Conservation (phyloP, 148 eudicot genomes). For the Heliamphora exappendiculata region DNA sequence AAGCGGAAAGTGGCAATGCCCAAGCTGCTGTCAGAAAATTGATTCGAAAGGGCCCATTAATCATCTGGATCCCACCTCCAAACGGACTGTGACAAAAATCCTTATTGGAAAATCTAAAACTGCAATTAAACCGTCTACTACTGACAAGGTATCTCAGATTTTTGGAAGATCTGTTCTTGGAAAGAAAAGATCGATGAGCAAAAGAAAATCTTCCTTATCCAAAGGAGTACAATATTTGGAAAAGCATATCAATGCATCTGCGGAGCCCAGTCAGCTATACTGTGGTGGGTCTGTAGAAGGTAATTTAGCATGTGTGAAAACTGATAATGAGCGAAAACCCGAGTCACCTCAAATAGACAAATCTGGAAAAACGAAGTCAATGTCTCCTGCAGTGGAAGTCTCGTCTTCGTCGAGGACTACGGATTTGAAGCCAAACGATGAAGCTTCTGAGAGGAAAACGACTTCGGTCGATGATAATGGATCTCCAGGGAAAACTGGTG, state of each 20-base stretch:
- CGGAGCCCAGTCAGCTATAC: conserved; percentile 30
- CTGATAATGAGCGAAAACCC: conserved; percentile 26
- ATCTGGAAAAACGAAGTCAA: conserved; percentile 24
- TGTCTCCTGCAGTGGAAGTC: conserved; percentile 19
- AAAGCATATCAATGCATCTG: conserved; percentile 29
- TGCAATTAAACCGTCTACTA: conserved; percentile 30
- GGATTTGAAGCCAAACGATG: conserved; percentile 30
- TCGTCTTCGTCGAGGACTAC: conserved; percentile 23
- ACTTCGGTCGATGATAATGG: conserved; percentile 19
- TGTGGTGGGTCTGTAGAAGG: conserved; percentile 36
- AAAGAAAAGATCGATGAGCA: conserved; percentile 59
- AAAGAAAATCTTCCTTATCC: conserved; percentile 37
- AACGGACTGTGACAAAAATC: conserved; percentile 41
- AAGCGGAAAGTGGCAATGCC: conserved; percentile 84
- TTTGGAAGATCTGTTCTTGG: conserved; percentile 45
- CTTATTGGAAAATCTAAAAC: conserved; percentile 34
- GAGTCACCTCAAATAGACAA: conserved; percentile 15
- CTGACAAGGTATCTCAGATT: conserved; percentile 33
- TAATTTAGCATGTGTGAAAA: conserved; percentile 28
- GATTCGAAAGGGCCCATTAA: conserved; percentile 26
- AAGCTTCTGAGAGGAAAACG: conserved; percentile 29
- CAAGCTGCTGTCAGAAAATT: conserved; percentile 41
- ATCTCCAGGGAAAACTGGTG: conserved; percentile 22
- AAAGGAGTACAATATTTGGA: conserved; percentile 14
- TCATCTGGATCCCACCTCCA: conserved; percentile 33